These are phyloP conservation scores for Litsea cubeba DNA, from an alignment of 164 flowering plant genomes.

Conservation along the genomic window DNA sequence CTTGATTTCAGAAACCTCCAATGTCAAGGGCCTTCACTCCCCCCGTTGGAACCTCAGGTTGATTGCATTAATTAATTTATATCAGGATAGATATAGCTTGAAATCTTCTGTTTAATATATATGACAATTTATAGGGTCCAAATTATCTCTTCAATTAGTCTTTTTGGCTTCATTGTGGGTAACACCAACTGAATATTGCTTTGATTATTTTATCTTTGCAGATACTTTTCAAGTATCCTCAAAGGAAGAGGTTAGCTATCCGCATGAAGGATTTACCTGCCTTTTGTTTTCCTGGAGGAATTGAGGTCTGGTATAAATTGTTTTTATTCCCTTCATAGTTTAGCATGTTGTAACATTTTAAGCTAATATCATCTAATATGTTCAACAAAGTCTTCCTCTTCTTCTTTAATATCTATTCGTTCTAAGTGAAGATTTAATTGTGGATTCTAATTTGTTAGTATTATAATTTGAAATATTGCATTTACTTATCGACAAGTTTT, in stretches of 20 bases:
- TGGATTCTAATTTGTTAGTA: background rate
- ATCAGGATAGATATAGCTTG: conserved; percentile 1
- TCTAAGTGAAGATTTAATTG: background rate
- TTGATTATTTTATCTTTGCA: conserved; percentile 19
- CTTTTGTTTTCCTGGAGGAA: conserved; percentile 91
- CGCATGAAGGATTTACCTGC: conserved; percentile 67
- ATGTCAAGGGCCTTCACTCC: conserved; percentile 41
- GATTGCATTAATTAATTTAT: background rate
- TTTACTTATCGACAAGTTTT: background rate
- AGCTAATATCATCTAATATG: background rate
- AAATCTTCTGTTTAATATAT: background rate
- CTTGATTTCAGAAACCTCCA: conserved; percentile 36
- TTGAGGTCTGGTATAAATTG: conserved; percentile 51
- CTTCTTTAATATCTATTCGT: background rate
- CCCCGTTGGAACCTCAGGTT: conserved; percentile 85
- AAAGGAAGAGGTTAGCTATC: conserved; percentile 63
- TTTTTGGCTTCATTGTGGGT: too few relatives aligned
- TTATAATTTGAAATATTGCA: background rate
- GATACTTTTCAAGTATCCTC: conserved; percentile 89
- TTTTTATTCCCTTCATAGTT: background rate
- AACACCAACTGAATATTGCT: too few relatives aligned
- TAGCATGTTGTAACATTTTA: background rate
- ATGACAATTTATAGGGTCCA: background rate
- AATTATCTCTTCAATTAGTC: too few relatives aligned
- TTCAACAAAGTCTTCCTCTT: background rate